Evolutionary conservation across 805 yeast species (phyloP).

Genomic region (Starmerella kuoi): DNA sequence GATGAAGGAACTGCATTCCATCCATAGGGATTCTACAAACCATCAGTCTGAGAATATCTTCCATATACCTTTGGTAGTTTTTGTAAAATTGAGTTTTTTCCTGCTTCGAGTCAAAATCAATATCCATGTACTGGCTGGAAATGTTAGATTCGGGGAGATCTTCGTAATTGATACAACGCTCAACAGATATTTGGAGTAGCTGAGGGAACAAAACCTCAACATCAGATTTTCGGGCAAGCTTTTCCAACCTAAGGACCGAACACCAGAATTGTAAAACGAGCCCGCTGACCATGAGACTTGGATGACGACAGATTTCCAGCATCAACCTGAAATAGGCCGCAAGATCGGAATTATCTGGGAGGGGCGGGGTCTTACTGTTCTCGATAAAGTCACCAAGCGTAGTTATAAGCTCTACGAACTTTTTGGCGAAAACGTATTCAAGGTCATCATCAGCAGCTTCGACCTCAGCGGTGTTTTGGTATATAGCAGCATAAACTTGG

Average conservation of each 20-base stretch:
- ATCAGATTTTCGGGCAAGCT: constrained; percentile 31
- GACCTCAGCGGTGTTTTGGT: constrained; percentile 26
- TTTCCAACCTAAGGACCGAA: constrained; percentile 70
- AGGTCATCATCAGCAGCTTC: constrained; percentile 58
- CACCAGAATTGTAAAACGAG: constrained; percentile 92
- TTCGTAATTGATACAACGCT: constrained; percentile 62
- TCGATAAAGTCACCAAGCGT: constrained; percentile 65
- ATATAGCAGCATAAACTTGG: constrained; percentile 38
- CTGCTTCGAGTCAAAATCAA: constrained; percentile 79
- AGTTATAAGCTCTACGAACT: constrained; percentile 86
- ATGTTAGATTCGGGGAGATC: constrained; percentile 53
- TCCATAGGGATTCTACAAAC: constrained; percentile 77
- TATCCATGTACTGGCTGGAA: constrained; percentile 55
- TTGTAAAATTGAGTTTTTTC: constrained; percentile 66
- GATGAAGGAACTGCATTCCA: constrained; percentile 71
- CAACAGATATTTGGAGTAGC: constrained; percentile 62
- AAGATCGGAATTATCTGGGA: constrained; percentile 47
- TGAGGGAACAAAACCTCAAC: constrained; percentile 50
- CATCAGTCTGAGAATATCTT: constrained; percentile 79
- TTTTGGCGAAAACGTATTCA: constrained; percentile 69
- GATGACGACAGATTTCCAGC: constrained; percentile 67
- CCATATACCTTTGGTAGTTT: constrained; percentile 71
- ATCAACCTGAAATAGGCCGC: constrained; percentile 61
- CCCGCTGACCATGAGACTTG: constrained; percentile 81
- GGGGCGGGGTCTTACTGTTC: constrained; percentile 28